Conservation (phyloP, 768 basidiomycete species). For the Mycena venus region DNA sequence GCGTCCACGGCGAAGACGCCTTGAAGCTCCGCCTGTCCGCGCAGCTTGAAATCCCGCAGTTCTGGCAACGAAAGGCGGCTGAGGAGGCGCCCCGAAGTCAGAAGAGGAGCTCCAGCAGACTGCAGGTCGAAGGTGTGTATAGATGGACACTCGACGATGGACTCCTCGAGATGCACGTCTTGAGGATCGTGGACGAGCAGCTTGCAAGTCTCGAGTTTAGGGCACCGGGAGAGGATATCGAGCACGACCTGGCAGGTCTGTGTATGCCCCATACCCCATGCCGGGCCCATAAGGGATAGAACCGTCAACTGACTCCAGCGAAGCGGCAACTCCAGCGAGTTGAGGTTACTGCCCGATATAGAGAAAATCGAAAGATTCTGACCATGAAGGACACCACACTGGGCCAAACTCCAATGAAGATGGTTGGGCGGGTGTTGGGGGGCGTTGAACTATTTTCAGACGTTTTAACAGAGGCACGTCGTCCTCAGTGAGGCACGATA, state of each 20-base stretch:
- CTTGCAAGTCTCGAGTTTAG: neutral
- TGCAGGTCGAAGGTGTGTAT: neutral
- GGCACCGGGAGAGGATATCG: neutral
- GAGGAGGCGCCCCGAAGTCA: neutral
- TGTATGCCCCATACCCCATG: neutral
- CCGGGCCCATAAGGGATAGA: neutral
- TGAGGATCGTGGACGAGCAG: neutral
- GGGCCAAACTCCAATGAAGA: neutral
- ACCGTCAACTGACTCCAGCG: neutral
- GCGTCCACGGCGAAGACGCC: neutral
- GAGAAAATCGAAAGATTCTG: neutral
- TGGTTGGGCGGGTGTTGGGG: neutral
- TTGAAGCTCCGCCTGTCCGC: neutral
- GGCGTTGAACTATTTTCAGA: neutral
- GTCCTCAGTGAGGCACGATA: neutral
- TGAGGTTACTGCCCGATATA: neutral
- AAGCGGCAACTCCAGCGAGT: neutral
- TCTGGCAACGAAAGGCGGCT: constrained; percentile 2
- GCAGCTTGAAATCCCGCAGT: constrained; percentile 1
- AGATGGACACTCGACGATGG: neutral
- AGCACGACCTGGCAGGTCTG: neutral
- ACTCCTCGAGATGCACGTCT: neutral
- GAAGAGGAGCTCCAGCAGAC: neutral
- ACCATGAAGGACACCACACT: neutral
- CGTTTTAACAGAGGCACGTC: constrained; percentile 1